Evolutionary conservation across 805 yeast genomes (phyloP).

Genomic region (Myxozyma melibiosi): DNA sequence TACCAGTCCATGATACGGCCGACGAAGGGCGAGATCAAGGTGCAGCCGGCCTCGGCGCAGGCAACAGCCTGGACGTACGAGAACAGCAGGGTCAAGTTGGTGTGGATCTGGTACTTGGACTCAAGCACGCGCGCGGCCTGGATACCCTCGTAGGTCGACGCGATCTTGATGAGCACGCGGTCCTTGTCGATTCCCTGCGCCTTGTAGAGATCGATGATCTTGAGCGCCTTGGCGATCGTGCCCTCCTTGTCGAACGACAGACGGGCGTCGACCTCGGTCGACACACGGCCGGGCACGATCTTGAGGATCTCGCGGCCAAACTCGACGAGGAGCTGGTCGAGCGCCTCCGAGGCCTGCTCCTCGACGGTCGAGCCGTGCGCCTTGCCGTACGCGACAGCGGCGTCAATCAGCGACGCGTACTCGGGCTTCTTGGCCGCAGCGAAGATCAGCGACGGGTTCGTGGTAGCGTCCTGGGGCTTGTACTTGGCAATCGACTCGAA

Average conservation of each 20-base stretch:
- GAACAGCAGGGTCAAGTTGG: constrained; percentile 93
- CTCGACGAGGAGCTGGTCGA: constrained; percentile 91
- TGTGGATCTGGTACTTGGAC: constrained; percentile 85
- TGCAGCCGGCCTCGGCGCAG: constrained; percentile 95
- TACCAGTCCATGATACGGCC: constrained; percentile 99
- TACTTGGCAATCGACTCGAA: constrained; percentile 96
- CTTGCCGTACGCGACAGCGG: constrained; percentile 86
- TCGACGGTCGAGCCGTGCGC: constrained; percentile 46
- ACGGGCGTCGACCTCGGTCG: constrained; percentile 99
- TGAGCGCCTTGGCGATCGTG: constrained; percentile 89
- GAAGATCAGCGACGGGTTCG: constrained; percentile 95
- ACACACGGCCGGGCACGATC: constrained; percentile 98
- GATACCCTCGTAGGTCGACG: constrained; percentile 99
- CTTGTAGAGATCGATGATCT: constrained; percentile 85
- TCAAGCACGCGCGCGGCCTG: constrained; percentile 97
- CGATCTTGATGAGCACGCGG: constrained; percentile 91
- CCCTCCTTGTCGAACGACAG: constrained; percentile 94
- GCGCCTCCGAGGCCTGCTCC: constrained; percentile 76
- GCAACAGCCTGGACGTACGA: constrained; percentile 98
- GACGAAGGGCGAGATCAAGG: constrained; percentile 97
- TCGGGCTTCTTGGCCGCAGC: constrained; percentile 92
- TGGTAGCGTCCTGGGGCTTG: constrained; percentile 99
- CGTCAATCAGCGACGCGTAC: constrained; percentile 86
- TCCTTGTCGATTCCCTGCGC: constrained; percentile 83
- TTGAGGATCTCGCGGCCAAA: constrained; percentile 91